Evolutionary conservation across 345 rosid genomes (phyloP), one percentile per base, ranked within the genome.

Genomic region (Eucalyptus regnans): DNA sequence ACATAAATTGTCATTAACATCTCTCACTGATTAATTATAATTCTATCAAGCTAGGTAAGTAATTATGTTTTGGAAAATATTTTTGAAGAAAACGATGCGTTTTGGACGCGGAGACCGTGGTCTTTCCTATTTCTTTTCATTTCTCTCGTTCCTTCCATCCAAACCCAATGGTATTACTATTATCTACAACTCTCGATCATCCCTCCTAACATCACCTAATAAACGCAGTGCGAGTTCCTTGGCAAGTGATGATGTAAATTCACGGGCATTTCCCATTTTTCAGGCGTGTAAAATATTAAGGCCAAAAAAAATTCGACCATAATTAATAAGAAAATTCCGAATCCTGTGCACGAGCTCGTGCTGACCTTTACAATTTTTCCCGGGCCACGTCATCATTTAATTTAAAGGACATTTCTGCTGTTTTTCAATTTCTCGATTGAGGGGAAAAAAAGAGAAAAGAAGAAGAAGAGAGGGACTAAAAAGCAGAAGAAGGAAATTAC

Each of bases 241-340:
- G 22, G 22, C 22, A 51, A 51, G 54, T 7, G 56, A 52, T 52
- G 23, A 52, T 1, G 56, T 18, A 18, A 18, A 52, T 52, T 52
- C 58, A 52, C 25, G 25, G 23, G 58, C 58, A 52, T 20, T 52
- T 52, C 68, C 14, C 0, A 29, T 62, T 29, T 62, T 62, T 13
- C 4, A 12, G 33, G 7, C 2, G 0, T 8, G 17, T 27, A 29
- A 62, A 62, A 29, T 29, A 62, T 29, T 56, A 25, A 56, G 62
- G 27, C 0, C 6, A 0, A 56, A 56, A 56, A 54, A 23, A 56
- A 25, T 2, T 56, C 1, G 29, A 23, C 33, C 33, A 29, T 29
- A 12, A 62, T 29, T 29, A 27, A 29, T 29, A 62, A 62, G 33
- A 62, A 62, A 12, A 62, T 62, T 62, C 8, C 0, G 0, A 62